Conservation (phyloP, 352 stramenopile species). For the Globisporangium lucens region DNA sequence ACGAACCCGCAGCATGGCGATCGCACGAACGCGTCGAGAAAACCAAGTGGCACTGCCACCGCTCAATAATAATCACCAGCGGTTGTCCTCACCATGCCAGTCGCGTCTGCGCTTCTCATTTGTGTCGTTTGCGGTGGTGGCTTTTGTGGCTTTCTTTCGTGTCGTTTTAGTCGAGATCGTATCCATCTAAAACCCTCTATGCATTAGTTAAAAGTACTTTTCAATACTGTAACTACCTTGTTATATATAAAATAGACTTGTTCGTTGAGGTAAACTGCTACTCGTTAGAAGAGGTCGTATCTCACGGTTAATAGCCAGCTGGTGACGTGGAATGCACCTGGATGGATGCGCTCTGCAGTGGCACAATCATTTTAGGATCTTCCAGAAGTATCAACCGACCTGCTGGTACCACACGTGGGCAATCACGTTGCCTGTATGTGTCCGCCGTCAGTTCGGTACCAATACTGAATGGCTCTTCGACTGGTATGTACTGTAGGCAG, state of each 20-base stretch:
- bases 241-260: too few species aligned
- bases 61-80: not conserved
- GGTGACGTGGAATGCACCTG: not conserved
- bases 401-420: not conserved
- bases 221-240: too few species aligned
- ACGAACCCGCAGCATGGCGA: not conserved
- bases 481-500: not conserved
- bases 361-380: constrained; percentile 1
- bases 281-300: not conserved
- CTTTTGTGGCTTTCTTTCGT: not conserved
- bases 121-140: constrained; percentile 1
- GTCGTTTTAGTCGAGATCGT: not conserved
- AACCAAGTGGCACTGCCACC: not conserved
- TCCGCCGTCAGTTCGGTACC: not conserved
- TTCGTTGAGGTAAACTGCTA: not conserved
- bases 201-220: not conserved
- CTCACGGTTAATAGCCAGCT: not conserved
- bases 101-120: not conserved
- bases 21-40: constrained; percentile 4
- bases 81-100: not conserved
- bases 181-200: not conserved
- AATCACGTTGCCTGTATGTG: not conserved
- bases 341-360: not conserved
- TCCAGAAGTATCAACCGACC: not conserved
- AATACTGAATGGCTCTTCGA: constrained; percentile 7